Evolutionary conservation across 169 alveolate species (phyloP), one percentile per base, ranked within the genome.

Genomic region (Cryptosporidium baileyi): DNA sequence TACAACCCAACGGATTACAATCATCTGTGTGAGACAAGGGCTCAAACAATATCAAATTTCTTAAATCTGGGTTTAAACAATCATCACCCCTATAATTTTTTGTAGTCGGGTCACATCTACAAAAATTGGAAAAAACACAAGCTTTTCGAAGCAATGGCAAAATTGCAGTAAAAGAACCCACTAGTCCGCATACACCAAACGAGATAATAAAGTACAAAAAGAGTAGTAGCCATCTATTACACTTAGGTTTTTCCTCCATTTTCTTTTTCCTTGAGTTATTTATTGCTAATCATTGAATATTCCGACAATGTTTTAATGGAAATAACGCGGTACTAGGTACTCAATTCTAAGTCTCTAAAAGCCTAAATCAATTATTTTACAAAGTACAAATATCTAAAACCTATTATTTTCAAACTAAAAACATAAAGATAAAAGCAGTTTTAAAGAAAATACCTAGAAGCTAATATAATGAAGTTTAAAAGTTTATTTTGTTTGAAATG

Each of bases 131-230:
- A 22, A 74, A 57, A 3, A 74, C 36, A 36, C 85, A 74, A 24
- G 85, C 74, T 22, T 41, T 74, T 13, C 85, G 22, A 34, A 74
- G 85, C 13, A 74, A 60, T 19, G 85, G 85, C 40, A 74, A 38
- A 54, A 74, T 74, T 13, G 85, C 85, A 19, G 85, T 74, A 57
- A 54, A 74, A n/a, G 85, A 74, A 15, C 74, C 85, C 8, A 74
- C 85, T 7, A 74, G 22, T 19, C 85, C 85, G 34, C 85, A 74
- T 74, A 59, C 85, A 28, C 67, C 67, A 74, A 74, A 54, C 22
- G 85, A 74, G 19, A 74, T 74, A 22, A 57, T 17, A 38, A 74
- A 74, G 57, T 74, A 74, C 11, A 74, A 34, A 17, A 19, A 54
- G 15, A 74, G 57, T n/a, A 74, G 61, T 17, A 74, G 26, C 85